phyloP scores from a whole-genome alignment of 371 early-diverging fungal species.

The Lichtheimia ornata region DNA sequence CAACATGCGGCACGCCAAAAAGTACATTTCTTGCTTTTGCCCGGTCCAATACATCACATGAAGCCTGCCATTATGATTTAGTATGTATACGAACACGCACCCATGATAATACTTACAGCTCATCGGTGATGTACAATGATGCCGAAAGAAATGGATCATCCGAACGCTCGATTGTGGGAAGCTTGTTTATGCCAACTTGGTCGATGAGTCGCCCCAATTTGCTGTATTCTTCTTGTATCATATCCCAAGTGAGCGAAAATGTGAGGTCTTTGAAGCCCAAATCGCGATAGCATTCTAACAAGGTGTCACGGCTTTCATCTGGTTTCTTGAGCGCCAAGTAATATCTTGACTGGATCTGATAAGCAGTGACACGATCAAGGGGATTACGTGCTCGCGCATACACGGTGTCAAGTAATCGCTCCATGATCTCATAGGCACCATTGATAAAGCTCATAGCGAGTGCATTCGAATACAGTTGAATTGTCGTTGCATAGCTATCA shows the following conservation, averaged over 20 bases:
- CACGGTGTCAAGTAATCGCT: constrained; percentile 22
- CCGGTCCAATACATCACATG: constrained; percentile 43
- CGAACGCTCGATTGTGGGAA: constrained; percentile 20
- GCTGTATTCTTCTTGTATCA: constrained; percentile 16
- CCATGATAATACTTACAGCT: constrained; percentile 25
- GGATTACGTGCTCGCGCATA: constrained; percentile 32
- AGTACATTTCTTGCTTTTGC: constrained; percentile 36
- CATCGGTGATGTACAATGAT: constrained; percentile 36
- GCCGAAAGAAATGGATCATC: constrained; percentile 26
- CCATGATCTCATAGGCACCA: constrained; percentile 34
- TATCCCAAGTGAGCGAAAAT: neutral
- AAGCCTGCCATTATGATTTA: constrained; percentile 13
- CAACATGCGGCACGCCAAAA: constrained; percentile 30
- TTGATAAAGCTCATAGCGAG: constrained; percentile 39
- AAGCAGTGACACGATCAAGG: constrained; percentile 36
- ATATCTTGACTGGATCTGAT: constrained; percentile 39
- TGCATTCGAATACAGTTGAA: constrained; percentile 36
- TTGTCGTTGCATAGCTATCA: constrained; percentile 20
- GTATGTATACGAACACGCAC: neutral
- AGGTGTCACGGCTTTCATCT: constrained; percentile 23
- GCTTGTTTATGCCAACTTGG: constrained; percentile 18
- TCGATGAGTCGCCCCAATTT: constrained; percentile 17
- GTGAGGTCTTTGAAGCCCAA: constrained; percentile 17
- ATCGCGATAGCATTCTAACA: constrained; percentile 31
- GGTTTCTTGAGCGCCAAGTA: constrained; percentile 40